These are phyloP conservation scores for Trypanosoma congolense DNA, from an alignment of 208 protist species.

Conservation along the genomic window DNA sequence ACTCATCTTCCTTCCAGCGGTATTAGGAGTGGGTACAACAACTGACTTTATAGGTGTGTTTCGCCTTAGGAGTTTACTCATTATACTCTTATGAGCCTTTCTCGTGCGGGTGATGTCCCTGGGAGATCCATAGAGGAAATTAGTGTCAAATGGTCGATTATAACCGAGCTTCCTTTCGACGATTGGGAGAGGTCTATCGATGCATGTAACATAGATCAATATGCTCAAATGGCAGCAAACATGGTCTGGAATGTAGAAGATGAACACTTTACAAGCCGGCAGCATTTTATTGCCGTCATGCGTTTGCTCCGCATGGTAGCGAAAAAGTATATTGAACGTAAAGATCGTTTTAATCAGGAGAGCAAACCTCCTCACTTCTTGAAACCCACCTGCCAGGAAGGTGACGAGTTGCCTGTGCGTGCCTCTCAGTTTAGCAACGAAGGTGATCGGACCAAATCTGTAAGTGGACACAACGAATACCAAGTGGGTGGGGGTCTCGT, in stretches of 20 bases:
- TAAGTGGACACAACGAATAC: neutral
- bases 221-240: constrained; percentile 42
- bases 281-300: constrained; percentile 43
- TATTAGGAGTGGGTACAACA: too few relatives aligned
- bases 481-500: neutral
- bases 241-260: constrained; percentile 55
- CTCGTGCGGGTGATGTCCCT: too few relatives aligned
- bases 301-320: constrained; percentile 62
- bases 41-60: too few relatives aligned
- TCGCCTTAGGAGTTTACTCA: too few relatives aligned
- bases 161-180: constrained; percentile 50
- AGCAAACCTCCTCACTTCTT: constrained; percentile 37
- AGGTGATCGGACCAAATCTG: constrained; percentile 10
- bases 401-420: constrained; percentile 14
- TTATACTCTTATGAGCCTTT: too few relatives aligned
- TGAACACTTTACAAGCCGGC: constrained; percentile 51
- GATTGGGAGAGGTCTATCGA: constrained; percentile 47
- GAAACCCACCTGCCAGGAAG: constrained; percentile 3
- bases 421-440: constrained; percentile 15
- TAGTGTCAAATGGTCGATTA: constrained; percentile 19
- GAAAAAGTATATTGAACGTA: constrained; percentile 30
- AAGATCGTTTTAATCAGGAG: constrained; percentile 26
- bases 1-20: too few relatives aligned
- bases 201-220: constrained; percentile 57
- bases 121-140: too few relatives aligned